A percentile compares a stretch with the other conserved stretches of the same genome.
phyloP scores from a whole-genome alignment of 192 early-diverging fungal genomes.

The Gaertneriomyces sp. region DNA sequence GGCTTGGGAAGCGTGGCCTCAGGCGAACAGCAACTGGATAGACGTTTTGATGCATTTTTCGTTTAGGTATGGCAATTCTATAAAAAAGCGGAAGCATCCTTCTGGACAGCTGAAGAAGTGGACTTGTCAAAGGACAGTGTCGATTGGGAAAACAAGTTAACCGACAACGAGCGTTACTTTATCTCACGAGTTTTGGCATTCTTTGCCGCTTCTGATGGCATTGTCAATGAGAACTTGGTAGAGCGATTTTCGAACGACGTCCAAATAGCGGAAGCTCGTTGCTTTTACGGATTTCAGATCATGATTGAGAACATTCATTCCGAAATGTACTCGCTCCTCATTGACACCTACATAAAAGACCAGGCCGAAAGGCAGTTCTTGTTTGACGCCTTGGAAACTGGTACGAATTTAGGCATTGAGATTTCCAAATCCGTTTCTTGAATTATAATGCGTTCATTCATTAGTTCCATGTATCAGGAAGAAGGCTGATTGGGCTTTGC shows the following conservation, averaged over 20 bases:
- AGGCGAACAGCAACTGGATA: neutral
- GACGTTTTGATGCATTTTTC: neutral
- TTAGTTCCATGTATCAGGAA: conserved; percentile 88
- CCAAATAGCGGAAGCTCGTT: conserved; percentile 88
- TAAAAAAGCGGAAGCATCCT: conserved; percentile 94
- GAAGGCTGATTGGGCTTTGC: conserved; percentile 97
- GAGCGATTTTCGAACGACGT: conserved; percentile 84
- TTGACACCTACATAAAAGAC: conserved; percentile 92
- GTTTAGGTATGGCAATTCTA: conserved; percentile 88
- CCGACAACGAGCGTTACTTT: conserved; percentile 77
- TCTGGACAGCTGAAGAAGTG: conserved; percentile 97
- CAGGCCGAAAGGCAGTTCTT: conserved; percentile 73
- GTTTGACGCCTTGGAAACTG: conserved; percentile 92
- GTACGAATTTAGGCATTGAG: conserved; percentile 76
- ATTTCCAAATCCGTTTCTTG: conserved; percentile 76
- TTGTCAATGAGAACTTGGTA: conserved; percentile 84
- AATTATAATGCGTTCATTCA: neutral
- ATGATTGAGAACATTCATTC: conserved; percentile 97
- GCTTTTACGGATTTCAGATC: conserved; percentile 96
- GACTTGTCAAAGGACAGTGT: conserved; percentile 80
- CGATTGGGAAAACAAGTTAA: conserved; percentile 80
- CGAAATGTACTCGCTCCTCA: conserved; percentile 86
- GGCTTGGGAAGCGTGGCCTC: too few species aligned
- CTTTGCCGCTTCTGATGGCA: conserved; percentile 87
- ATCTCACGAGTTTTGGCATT: conserved; percentile 82